Percentiles rank a stretch among this genome's conserved stretches.
phyloP scores from a whole-genome alignment of 306 rosid genomes.

The Inga oerstediana region DNA sequence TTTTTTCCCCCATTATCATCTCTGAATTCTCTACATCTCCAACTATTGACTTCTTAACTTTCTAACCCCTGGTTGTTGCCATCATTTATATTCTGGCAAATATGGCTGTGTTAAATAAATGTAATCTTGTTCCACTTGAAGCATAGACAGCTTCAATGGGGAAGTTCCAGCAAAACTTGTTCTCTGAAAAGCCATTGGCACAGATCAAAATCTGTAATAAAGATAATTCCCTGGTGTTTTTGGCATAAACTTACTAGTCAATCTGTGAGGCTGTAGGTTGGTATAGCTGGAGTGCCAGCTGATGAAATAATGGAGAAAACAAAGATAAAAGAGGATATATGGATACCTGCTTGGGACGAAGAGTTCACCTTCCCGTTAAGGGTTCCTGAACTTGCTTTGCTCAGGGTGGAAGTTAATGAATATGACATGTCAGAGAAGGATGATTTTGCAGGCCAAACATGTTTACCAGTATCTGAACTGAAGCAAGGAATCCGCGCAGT shows the following conservation, averaged over 20 bases:
- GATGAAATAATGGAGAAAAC: slow-evolving; percentile 67
- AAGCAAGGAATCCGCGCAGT: slow-evolving; percentile 66
- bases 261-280: slow-evolving; percentile 50
- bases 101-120: neutral
- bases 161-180: neutral
- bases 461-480: slow-evolving; percentile 64
- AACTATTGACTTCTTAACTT: neutral
- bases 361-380: slow-evolving; percentile 66
- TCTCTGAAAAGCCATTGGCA: neutral
- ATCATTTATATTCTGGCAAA: neutral
- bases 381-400: slow-evolving; percentile 72
- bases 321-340: slow-evolving; percentile 56
- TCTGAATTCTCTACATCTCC: slow-evolving; percentile 8
- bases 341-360: slow-evolving; percentile 73
- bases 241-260: slow-evolving; percentile 12
- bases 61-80: neutral
- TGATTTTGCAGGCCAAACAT: slow-evolving; percentile 78
- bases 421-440: slow-evolving; percentile 64
- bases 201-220: neutral
- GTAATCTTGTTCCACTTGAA: neutral
- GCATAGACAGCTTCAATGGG: neutral
- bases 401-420: slow-evolving; percentile 65
- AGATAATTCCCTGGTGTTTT: neutral
- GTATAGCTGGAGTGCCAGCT: slow-evolving; percentile 72
- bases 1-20: neutral